phyloP scores from a whole-genome alignment of 2,329 filamentous ascomycete genomes.

The Verticillium longisporum region DNA sequence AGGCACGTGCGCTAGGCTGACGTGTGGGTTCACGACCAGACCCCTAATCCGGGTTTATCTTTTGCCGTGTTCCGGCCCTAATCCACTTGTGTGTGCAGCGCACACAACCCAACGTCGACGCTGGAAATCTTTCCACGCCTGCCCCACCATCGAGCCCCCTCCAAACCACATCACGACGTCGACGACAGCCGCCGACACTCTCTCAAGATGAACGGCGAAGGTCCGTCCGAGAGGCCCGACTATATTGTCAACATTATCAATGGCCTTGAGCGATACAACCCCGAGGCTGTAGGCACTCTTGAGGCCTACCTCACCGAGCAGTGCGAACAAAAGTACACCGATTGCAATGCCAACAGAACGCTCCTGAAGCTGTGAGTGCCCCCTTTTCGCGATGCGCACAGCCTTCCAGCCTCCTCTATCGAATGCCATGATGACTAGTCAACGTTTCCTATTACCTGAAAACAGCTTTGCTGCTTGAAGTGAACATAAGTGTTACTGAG shows the following conservation, averaged over 20 bases:
- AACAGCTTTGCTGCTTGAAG: slow-evolving; percentile 35
- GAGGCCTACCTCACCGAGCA: slow-evolving; percentile 93
- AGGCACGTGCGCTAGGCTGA: slow-evolving; percentile 1
- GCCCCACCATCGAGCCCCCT: slow-evolving; percentile 33
- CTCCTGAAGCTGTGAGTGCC: slow-evolving; percentile 88
- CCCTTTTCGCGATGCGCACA: background rate
- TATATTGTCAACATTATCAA: slow-evolving; percentile 92
- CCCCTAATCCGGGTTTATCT: background rate
- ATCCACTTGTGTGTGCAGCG: slow-evolving; percentile 24
- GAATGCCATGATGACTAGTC: slow-evolving; percentile 63
- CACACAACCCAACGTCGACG: slow-evolving; percentile 26
- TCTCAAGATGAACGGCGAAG: slow-evolving; percentile 64
- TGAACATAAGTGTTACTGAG: slow-evolving; percentile 1
- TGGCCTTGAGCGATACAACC: slow-evolving; percentile 97
- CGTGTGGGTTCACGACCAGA: background rate
- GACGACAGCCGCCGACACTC: slow-evolving; percentile 3
- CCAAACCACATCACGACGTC: slow-evolving; percentile 15
- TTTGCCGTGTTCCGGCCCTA: slow-evolving; percentile 17
- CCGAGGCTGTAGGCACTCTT: slow-evolving; percentile 87
- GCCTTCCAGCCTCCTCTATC: background rate
- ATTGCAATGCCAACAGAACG: slow-evolving; percentile 94
- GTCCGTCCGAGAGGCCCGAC: slow-evolving; percentile 84
- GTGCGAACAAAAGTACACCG: slow-evolving; percentile 90
- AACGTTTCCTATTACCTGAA: slow-evolving; percentile 99
- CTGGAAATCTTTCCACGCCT: slow-evolving; percentile 29